phyloP scores from a whole-genome alignment of 306 rosid species.

The Lotus japonicus region DNA sequence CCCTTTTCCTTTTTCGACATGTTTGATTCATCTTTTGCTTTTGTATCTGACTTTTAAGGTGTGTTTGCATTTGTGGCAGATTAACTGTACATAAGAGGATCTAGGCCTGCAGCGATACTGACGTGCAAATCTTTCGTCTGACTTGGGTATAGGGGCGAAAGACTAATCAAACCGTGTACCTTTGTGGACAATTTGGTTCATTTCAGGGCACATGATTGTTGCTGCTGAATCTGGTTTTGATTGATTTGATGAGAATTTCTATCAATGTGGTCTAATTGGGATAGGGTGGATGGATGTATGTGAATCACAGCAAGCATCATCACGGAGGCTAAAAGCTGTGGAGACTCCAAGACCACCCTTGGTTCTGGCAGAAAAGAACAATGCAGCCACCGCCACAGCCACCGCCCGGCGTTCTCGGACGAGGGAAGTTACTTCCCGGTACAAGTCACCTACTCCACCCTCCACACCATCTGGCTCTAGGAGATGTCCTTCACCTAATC shows the following conservation, averaged over 20 bases:
- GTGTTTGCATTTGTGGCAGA: constrained; percentile 48
- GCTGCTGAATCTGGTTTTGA: constrained; percentile 26
- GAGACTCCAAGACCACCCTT: constrained; percentile 49
- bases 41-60: constrained; percentile 33
- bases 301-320: constrained; percentile 52
- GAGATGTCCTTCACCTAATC: constrained; percentile 66
- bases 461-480: constrained; percentile 34
- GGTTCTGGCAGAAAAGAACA: constrained; percentile 64
- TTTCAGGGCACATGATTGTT: constrained; percentile 30
- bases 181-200: constrained; percentile 10
- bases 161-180: no score
- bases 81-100: constrained; percentile 47
- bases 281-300: constrained; percentile 77
- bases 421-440: constrained; percentile 66
- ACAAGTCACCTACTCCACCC: constrained; percentile 48
- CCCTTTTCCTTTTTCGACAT: constrained; percentile 18
- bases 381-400: constrained; percentile 42
- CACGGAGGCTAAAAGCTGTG: constrained; percentile 42
- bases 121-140: constrained; percentile 33
- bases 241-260: constrained; percentile 16
- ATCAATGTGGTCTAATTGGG: constrained; percentile 65
- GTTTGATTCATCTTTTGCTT: constrained; percentile 20
- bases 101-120: no score
- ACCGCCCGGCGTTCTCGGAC: constrained; percentile 39
- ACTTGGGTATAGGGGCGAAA: no score